A percentile compares a stretch with the other conserved stretches of the same genome.
phyloP scores from a whole-genome alignment of 2,329 filamentous ascomycete species.

The Fusarium brachygibbosum region DNA sequence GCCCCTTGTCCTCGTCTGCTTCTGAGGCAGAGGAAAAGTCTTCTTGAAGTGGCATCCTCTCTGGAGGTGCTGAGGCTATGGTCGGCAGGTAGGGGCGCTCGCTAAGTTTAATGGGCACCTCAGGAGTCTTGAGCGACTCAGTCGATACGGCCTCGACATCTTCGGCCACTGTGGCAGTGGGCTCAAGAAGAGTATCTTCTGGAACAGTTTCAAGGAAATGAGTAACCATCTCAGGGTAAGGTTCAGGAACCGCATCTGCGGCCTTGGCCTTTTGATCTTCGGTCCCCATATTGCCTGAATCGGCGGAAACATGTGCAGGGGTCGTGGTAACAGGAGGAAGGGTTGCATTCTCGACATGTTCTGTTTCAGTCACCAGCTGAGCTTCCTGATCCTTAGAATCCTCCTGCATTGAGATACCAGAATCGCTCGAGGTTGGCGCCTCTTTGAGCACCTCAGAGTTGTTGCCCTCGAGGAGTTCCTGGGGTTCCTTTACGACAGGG shows the following conservation, averaged over 20 bases:
- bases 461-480: background rate
- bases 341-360: constrained; percentile 18
- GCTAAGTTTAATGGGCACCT: background rate
- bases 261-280: constrained; percentile 16
- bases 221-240: constrained; percentile 22
- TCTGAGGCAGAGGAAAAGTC: constrained; percentile 26
- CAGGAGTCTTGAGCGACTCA: constrained; percentile 9
- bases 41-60: constrained; percentile 30
- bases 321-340: background rate
- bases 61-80: constrained; percentile 37
- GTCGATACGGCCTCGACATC: constrained; percentile 9
- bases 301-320: background rate
- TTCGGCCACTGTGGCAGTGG: constrained; percentile 16
- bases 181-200: constrained; percentile 39
- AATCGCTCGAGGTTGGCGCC: constrained; percentile 39
- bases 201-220: constrained; percentile 42
- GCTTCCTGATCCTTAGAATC: constrained; percentile 31
- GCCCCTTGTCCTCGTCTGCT: constrained; percentile 34
- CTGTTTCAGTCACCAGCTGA: constrained; percentile 7
- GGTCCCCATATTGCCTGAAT: background rate
- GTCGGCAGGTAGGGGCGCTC: constrained; percentile 29
- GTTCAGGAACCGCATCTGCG: constrained; percentile 10
- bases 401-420: constrained; percentile 43
- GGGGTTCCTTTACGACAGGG: background rate
- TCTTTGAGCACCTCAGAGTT: background rate